Percentiles rank a stretch among this genome's conserved stretches.
These are phyloP conservation scores for Trichophyton verrucosum DNA, from an alignment of 2,329 filamentous ascomycete genomes.

Conservation along the genomic window DNA sequence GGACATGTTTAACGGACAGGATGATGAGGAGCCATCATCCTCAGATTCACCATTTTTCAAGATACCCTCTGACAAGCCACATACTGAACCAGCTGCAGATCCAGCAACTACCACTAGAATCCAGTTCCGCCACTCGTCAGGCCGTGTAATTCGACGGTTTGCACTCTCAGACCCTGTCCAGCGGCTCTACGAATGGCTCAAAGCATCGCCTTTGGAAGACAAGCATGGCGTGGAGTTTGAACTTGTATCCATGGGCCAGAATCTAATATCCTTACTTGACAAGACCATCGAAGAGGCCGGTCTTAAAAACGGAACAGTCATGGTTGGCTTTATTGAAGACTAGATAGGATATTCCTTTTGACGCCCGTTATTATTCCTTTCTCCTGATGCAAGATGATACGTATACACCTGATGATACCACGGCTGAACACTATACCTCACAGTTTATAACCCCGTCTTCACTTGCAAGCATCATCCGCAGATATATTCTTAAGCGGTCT, in stretches of 20 bases:
- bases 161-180: conserved; percentile 60
- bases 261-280: conserved; percentile 65
- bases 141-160: conserved; percentile 81
- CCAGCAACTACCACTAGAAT: conserved; percentile 69
- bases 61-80: conserved; percentile 61
- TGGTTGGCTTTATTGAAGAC: conserved; percentile 68
- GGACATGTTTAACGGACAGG: conserved; percentile 24
- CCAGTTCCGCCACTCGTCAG: conserved; percentile 77
- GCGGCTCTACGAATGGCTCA: conserved; percentile 91
- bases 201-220: conserved; percentile 70
- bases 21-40: conserved; percentile 17
- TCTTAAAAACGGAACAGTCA: conserved; percentile 83
- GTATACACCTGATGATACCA: not conserved
- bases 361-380: not conserved
- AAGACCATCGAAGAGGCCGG: conserved; percentile 67
- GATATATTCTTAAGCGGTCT: not conserved
- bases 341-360: not conserved
- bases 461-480: not conserved
- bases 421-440: not conserved
- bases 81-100: conserved; percentile 63
- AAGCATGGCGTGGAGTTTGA: conserved; percentile 73
- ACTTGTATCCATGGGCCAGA: conserved; percentile 74
- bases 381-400: not conserved
- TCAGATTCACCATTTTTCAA: conserved; percentile 41
- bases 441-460: not conserved